Evolutionary conservation across 371 early-diverging fungal species (phyloP).

Genomic region (Mucor ambiguus): DNA sequence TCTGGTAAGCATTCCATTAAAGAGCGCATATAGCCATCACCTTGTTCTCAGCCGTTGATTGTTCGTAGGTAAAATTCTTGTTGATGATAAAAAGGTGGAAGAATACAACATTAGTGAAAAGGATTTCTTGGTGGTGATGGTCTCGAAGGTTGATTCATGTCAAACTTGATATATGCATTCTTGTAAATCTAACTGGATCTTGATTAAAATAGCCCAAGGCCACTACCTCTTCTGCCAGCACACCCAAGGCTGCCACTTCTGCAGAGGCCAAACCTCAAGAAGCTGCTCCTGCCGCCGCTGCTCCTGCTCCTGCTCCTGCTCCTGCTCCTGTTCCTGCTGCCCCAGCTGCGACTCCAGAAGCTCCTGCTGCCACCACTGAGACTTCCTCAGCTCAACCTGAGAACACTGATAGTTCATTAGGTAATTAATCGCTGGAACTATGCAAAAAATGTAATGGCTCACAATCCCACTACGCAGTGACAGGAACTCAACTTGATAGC

Average conservation of each 20-base stretch:
- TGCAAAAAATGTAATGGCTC: not conserved
- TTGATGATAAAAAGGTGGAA: slow-evolving; percentile 76
- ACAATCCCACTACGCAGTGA: slow-evolving; percentile 41
- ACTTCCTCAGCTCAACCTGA: slow-evolving; percentile 19
- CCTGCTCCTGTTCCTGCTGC: slow-evolving; percentile 29
- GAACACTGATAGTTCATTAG: slow-evolving; percentile 21
- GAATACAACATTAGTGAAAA: slow-evolving; percentile 83
- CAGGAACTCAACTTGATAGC: slow-evolving; percentile 73
- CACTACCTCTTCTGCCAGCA: slow-evolving; percentile 29
- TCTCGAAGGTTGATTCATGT: slow-evolving; percentile 71
- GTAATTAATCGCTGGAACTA: slow-evolving; percentile 6
- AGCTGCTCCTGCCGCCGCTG: slow-evolving; percentile 33
- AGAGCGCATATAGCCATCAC: not conserved
- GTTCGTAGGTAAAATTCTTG: slow-evolving; percentile 84
- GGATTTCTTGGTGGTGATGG: slow-evolving; percentile 95
- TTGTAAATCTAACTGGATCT: not conserved
- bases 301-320: slow-evolving; percentile 31
- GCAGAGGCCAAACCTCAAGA: slow-evolving; percentile 30
- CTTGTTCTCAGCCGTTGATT: not conserved
- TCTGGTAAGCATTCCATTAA: slow-evolving; percentile 55
- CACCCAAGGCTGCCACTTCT: slow-evolving; percentile 38
- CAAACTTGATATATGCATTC: not conserved
- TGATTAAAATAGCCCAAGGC: slow-evolving; percentile 56
- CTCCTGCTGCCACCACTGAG: slow-evolving; percentile 18
- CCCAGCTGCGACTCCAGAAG: slow-evolving; percentile 31